phyloP scores from a whole-genome alignment of 1,284 basidiomycete genomes.

The Sporisorium reilianum region DNA sequence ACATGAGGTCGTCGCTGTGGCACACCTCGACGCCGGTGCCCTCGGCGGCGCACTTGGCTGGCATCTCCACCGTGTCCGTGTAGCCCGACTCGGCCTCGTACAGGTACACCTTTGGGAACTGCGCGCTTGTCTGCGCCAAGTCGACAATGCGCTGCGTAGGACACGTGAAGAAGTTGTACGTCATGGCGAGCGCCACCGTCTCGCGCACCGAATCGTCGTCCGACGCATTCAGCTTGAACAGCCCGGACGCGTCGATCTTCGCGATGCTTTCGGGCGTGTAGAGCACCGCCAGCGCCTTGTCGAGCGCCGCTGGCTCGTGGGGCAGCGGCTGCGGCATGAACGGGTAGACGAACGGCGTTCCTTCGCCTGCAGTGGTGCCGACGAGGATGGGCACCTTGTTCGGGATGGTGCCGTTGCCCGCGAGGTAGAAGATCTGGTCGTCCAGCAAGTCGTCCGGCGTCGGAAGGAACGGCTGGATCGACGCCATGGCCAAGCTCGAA shows the following conservation, averaged over 20 bases:
- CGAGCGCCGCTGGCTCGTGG: slow-evolving; percentile 19
- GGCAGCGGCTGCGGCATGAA: slow-evolving; percentile 24
- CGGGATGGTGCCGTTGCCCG: slow-evolving; percentile 42
- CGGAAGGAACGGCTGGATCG: slow-evolving; percentile 44
- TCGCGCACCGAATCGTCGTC: slow-evolving; percentile 34
- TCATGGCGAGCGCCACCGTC: slow-evolving; percentile 25
- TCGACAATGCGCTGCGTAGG: slow-evolving; percentile 37
- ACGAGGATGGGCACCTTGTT: slow-evolving; percentile 41
- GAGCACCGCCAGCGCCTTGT: slow-evolving; percentile 15
- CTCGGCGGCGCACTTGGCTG: slow-evolving; percentile 21
- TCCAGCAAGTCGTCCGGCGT: slow-evolving; percentile 37
- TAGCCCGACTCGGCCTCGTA: slow-evolving; percentile 41
- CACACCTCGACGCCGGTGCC: slow-evolving; percentile 29
- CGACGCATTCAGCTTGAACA: slow-evolving; percentile 31
- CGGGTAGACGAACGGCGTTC: slow-evolving; percentile 33
- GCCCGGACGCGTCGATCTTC: slow-evolving; percentile 18
- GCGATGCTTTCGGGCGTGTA: slow-evolving; percentile 16
- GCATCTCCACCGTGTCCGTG: slow-evolving; percentile 13
- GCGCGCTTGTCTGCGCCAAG: slow-evolving; percentile 9
- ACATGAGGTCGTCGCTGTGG: slow-evolving; percentile 33
- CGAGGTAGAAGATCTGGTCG: slow-evolving; percentile 48
- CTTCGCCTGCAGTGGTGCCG: slow-evolving; percentile 40
- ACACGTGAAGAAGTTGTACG: slow-evolving; percentile 50
- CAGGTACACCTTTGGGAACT: slow-evolving; percentile 37
- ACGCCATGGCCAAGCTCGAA: slow-evolving; percentile 12